phyloP scores from a whole-genome alignment of 495 filamentous ascomycete genomes.

The Aspergillus baeticus region DNA sequence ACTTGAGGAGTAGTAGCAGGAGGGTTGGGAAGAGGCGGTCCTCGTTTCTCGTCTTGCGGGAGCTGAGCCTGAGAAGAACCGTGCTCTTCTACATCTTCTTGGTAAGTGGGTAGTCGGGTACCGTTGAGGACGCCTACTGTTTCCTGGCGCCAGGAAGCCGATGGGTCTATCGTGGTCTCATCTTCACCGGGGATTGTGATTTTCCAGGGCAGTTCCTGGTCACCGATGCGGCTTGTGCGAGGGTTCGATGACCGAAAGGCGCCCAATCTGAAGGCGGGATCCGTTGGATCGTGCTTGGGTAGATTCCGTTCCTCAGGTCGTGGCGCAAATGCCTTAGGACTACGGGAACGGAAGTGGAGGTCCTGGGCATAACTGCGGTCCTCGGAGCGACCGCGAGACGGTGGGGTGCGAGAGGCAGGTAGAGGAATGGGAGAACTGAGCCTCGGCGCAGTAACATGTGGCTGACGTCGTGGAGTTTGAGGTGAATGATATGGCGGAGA shows the following conservation, averaged over 20 bases:
- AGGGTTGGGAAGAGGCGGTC: neutral
- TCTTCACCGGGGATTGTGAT: slow-evolving; percentile 28
- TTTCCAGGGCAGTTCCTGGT: slow-evolving; percentile 32
- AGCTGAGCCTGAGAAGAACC: neutral
- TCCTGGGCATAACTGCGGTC: slow-evolving; percentile 24
- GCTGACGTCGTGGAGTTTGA: slow-evolving; percentile 1
- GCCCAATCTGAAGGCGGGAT: slow-evolving; percentile 27
- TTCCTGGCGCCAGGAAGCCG: slow-evolving; percentile 5
- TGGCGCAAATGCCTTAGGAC: slow-evolving; percentile 22
- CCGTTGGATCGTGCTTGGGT: slow-evolving; percentile 23
- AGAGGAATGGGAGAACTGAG: slow-evolving; percentile 12
- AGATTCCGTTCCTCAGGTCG: slow-evolving; percentile 15
- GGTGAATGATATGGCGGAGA: slow-evolving; percentile 7
- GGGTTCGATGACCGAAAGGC: slow-evolving; percentile 23
- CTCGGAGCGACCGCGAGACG: slow-evolving; percentile 17
- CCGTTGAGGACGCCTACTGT: slow-evolving; percentile 11
- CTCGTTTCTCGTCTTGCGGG: slow-evolving; percentile 5
- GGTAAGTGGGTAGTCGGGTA: slow-evolving; percentile 17
- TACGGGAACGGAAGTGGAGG: slow-evolving; percentile 28
- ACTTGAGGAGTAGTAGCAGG: neutral
- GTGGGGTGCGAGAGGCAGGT: slow-evolving; percentile 11
- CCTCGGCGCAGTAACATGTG: neutral
- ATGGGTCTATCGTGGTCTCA: neutral
- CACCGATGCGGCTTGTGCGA: slow-evolving; percentile 26
- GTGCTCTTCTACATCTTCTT: slow-evolving; percentile 16